These are phyloP conservation scores for Ogataea parapolymorpha DNA, from an alignment of 805 yeast genomes.

Conservation along the genomic window DNA sequence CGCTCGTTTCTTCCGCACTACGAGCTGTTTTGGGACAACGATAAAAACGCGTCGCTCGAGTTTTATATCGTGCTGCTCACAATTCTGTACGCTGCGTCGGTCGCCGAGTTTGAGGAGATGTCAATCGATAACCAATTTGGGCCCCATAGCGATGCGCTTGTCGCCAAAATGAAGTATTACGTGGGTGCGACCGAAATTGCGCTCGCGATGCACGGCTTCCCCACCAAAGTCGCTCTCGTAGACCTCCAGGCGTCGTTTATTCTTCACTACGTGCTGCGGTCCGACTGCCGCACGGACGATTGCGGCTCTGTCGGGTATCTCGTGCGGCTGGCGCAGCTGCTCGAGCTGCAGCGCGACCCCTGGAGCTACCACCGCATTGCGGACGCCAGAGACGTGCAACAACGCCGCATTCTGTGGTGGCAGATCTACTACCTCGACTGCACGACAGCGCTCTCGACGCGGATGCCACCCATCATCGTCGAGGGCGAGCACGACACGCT, in stretches of 20 bases:
- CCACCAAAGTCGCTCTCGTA: constrained; percentile 43
- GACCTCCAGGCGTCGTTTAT: constrained; percentile 36
- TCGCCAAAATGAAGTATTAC: constrained; percentile 47
- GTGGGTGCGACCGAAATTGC: constrained; percentile 46
- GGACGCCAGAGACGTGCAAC: constrained; percentile 46
- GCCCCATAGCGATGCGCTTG: constrained; percentile 22
- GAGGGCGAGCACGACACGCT: constrained; percentile 54
- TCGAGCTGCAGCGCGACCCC: constrained; percentile 60
- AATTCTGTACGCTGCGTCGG: constrained; percentile 54
- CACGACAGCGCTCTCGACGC: constrained; percentile 51
- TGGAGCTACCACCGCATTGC: constrained; percentile 47
- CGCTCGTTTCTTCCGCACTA: constrained; percentile 43
- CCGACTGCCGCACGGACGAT: constrained; percentile 55
- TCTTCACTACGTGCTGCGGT: constrained; percentile 48
- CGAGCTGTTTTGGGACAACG: constrained; percentile 46
- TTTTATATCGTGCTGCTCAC: constrained; percentile 52
- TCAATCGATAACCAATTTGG: constrained; percentile 37
- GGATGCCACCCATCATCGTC: constrained; percentile 51
- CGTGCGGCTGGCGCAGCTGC: constrained; percentile 52
- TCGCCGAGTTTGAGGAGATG: constrained; percentile 57
- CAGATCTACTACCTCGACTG: constrained; percentile 59
- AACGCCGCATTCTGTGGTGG: constrained; percentile 65
- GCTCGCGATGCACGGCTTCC: constrained; percentile 47
- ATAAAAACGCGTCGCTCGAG: constrained; percentile 34
- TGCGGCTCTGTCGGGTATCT: constrained; percentile 51